phyloP scores from a whole-genome alignment of 495 filamentous ascomycete genomes.

The Talaromyces trachyspermus region DNA sequence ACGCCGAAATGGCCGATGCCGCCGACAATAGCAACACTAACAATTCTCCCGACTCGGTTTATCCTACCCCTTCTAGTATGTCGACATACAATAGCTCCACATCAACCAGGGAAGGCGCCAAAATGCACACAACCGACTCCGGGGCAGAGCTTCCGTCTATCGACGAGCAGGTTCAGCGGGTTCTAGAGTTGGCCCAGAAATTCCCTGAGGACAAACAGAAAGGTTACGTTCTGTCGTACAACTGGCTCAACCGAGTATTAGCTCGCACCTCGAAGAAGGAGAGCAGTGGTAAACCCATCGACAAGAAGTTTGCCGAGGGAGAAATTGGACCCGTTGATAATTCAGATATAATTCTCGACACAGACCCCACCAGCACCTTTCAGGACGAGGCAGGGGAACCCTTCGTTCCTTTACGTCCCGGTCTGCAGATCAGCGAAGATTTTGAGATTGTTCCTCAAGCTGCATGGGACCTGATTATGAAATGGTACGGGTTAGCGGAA shows the following conservation, averaged over 20 bases:
- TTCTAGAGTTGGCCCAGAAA: conserved; percentile 47
- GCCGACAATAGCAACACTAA: conserved; percentile 14
- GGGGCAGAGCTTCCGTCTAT: conserved; percentile 43
- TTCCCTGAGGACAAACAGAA: conserved; percentile 59
- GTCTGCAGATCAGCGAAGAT: conserved; percentile 54
- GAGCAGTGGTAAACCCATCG: conserved; percentile 36
- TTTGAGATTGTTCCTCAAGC: conserved; percentile 70
- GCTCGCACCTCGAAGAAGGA: conserved; percentile 52
- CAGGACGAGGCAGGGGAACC: conserved; percentile 47
- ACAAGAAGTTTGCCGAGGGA: conserved; percentile 55
- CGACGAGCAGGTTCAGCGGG: conserved; percentile 70
- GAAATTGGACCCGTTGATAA: conserved; percentile 84
- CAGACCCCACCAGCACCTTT: conserved; percentile 32
- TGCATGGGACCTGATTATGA: conserved; percentile 73
- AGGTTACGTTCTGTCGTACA: conserved; percentile 69
- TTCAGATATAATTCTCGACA: conserved; percentile 50
- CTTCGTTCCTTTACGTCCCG: conserved; percentile 72
- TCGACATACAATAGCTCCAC: conserved; percentile 21
- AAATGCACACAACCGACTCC: conserved; percentile 10
- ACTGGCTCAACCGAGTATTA: conserved; percentile 72
- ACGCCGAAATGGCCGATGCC: conserved; percentile 14
- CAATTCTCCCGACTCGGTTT: conserved; percentile 12
- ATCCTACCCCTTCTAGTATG: conserved; percentile 26
- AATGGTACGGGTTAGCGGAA: conserved; percentile 71
- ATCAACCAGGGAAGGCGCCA: conserved; percentile 12